Conservation (phyloP, 1,284 basidiomycete genomes). For the Marasmius oreades region DNA sequence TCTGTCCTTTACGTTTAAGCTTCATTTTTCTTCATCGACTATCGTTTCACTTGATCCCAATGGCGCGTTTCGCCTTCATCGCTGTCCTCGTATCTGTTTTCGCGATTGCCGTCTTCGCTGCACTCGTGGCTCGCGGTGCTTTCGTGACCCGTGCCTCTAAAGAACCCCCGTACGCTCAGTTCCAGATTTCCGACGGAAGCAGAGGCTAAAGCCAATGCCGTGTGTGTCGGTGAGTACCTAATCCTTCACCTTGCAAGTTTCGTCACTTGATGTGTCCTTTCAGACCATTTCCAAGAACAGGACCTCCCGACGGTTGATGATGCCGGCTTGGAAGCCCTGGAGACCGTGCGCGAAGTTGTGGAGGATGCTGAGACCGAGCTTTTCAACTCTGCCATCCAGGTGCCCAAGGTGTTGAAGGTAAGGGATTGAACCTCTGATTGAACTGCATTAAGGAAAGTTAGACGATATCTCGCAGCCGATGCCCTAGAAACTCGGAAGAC, state of each 20-base stretch:
- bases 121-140: constrained; percentile 14
- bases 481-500: constrained; percentile 44
- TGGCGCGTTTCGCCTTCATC: constrained; percentile 23
- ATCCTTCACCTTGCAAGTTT: neutral
- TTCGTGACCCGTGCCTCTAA: constrained; percentile 16
- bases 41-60: constrained; percentile 9
- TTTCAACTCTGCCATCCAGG: constrained; percentile 42
- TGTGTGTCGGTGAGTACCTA: constrained; percentile 30
- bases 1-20: constrained; percentile 15
- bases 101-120: too few species aligned
- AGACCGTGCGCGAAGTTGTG: constrained; percentile 37
- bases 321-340: constrained; percentile 26
- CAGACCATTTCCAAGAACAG: constrained; percentile 33
- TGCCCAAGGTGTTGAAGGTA: constrained; percentile 35
- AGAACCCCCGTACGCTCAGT: constrained; percentile 34
- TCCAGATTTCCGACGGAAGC: constrained; percentile 49
- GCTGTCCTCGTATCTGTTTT: constrained; percentile 21
- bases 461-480: constrained; percentile 20
- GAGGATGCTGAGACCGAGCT: constrained; percentile 40
- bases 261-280: neutral
- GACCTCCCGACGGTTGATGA: constrained; percentile 31
- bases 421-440: neutral
- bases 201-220: constrained; percentile 36
- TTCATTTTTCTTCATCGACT: constrained; percentile 8
- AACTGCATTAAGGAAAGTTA: neutral